phyloP scores from a whole-genome alignment of 768 basidiomycete species.

The Dentipellis sp. region DNA sequence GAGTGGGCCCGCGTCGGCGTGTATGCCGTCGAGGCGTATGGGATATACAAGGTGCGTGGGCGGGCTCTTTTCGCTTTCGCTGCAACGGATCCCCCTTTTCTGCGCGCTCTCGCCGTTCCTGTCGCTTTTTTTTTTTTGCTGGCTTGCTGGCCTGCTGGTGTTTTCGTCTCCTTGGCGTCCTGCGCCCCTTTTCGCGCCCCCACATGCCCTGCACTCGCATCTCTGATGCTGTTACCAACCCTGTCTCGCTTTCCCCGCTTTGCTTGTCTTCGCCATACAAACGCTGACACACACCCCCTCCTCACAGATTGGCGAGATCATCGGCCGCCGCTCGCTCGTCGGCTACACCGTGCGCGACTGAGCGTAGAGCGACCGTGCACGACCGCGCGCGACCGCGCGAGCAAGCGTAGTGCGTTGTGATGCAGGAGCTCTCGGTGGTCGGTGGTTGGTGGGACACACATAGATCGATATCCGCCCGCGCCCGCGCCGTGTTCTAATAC shows the following conservation, averaged over 20 bases:
- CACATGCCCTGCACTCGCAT: too few species aligned
- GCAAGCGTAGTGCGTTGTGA: not conserved
- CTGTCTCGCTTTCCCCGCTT: too few species aligned
- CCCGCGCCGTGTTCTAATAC: too few species aligned
- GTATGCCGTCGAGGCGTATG: constrained; percentile 82
- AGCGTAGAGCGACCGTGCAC: not conserved
- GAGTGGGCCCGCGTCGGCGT: constrained; percentile 60
- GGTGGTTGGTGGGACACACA: too few species aligned
- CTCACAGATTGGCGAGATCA: constrained; percentile 82
- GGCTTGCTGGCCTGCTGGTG: not conserved
- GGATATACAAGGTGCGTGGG: constrained; percentile 69
- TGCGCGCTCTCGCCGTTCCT: not conserved
- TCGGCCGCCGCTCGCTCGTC: constrained; percentile 71
- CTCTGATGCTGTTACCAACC: too few species aligned
- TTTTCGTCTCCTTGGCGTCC: too few species aligned
- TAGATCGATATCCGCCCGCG: too few species aligned
- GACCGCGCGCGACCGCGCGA: too few species aligned
- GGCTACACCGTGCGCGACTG: constrained; percentile 53
- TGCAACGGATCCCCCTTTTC: not conserved
- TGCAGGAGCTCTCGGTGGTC: not conserved
- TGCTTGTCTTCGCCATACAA: too few species aligned
- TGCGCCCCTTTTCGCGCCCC: too few species aligned
- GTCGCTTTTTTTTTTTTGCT: not conserved
- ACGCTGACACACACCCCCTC: too few species aligned
- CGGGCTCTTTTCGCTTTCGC: too few species aligned